phyloP scores from a whole-genome alignment of 495 filamentous ascomycete genomes.

The Podospora conica region DNA sequence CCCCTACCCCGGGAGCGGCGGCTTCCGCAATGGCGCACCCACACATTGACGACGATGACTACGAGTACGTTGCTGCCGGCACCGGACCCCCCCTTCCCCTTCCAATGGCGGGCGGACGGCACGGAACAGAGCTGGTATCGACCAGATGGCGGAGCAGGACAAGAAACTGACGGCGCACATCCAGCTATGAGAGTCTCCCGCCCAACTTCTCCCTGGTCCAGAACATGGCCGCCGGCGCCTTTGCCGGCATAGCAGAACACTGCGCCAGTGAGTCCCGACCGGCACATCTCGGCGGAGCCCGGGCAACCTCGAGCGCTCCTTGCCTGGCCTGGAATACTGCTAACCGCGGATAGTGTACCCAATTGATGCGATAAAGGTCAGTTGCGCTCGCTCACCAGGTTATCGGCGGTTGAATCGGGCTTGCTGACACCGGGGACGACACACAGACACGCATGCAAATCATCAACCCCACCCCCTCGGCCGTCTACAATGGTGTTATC shows the following conservation, averaged over 20 bases:
- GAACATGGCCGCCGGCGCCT: conserved; percentile 92
- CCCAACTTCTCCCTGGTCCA: conserved; percentile 54
- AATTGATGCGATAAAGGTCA: conserved; percentile 95
- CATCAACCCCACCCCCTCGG: conserved; percentile 76
- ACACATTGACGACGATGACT: conserved; percentile 50
- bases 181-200: conserved; percentile 53
- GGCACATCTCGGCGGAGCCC: background rate
- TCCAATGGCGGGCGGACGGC: background rate
- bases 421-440: background rate
- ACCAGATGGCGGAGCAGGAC: conserved; percentile 14
- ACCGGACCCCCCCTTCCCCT: background rate
- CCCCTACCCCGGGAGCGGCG: conserved; percentile 50
- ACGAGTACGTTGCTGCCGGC: conserved; percentile 42
- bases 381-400: conserved; percentile 4
- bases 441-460: conserved; percentile 94
- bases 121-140: background rate
- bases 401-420: background rate
- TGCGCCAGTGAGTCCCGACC: conserved; percentile 49
- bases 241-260: conserved; percentile 77
- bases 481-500: conserved; percentile 83
- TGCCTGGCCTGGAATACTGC: conserved; percentile 1
- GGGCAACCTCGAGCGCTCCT: background rate
- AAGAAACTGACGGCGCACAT: conserved; percentile 8
- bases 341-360: conserved; percentile 89
- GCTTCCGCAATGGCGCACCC: conserved; percentile 54